These are phyloP conservation scores for Russula brevipes DNA, from an alignment of 768 basidiomycete genomes.

Conservation along the genomic window DNA sequence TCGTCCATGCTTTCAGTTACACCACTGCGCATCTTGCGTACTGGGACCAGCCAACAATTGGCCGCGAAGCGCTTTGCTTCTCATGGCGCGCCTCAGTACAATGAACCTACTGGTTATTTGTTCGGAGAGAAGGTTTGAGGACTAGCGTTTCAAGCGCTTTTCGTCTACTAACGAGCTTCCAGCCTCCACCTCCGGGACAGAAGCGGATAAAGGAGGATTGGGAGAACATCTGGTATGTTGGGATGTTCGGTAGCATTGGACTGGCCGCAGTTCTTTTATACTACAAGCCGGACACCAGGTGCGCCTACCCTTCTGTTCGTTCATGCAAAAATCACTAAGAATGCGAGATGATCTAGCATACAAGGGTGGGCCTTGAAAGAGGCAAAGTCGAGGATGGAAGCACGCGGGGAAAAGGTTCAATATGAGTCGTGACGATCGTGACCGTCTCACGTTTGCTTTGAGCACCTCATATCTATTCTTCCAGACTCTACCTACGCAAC, in stretches of 20 bases:
- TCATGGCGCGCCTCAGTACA: slow-evolving; percentile 69
- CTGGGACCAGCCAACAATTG: slow-evolving; percentile 25
- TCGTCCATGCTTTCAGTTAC: slow-evolving; percentile 18
- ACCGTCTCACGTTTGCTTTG: neutral
- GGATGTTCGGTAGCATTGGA: slow-evolving; percentile 86
- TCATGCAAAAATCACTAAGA: neutral
- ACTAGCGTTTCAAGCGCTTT: neutral
- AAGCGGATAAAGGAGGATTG: slow-evolving; percentile 86
- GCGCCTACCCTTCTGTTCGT: slow-evolving; percentile 28
- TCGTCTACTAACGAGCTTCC: neutral
- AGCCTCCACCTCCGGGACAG: slow-evolving; percentile 76
- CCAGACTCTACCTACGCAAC: neutral
- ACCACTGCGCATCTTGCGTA: slow-evolving; percentile 21
- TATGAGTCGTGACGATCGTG: slow-evolving; percentile 37
- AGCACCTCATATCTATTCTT: neutral
- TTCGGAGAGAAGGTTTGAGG: slow-evolving; percentile 80
- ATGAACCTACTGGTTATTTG: slow-evolving; percentile 82
- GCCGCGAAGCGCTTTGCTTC: slow-evolving; percentile 54
- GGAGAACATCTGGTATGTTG: slow-evolving; percentile 87
- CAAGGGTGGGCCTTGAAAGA: slow-evolving; percentile 90
- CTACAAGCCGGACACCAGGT: slow-evolving; percentile 95
- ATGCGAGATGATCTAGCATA: slow-evolving; percentile 47
- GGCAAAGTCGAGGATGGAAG: slow-evolving; percentile 86
- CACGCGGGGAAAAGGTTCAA: slow-evolving; percentile 84
- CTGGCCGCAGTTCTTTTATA: slow-evolving; percentile 71